Base-by-base conservation (phyloP, 768 basidiomycete genomes). In the Obba rivulosa region DNA sequence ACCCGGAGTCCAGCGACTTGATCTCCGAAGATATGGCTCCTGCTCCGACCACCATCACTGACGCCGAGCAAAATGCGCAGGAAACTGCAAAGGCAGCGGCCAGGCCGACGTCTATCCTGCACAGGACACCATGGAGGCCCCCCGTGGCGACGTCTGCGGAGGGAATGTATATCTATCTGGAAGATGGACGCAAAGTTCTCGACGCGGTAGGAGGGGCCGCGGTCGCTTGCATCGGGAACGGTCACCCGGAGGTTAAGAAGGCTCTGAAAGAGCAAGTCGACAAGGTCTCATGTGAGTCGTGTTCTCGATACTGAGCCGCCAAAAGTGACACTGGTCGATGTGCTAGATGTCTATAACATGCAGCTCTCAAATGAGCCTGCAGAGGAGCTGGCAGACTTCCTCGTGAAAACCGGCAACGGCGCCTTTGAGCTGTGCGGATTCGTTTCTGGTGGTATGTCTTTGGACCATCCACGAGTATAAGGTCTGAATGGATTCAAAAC, bases 131-230 rank as follows among this genome's bases (percentile, higher is more conserved):
- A 1, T 88, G 83, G 83, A 73, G 60, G 23, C 87, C 83, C 9
- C 86, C 85, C 13, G 69, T 90, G 11, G 89, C 86, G 3, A 70
- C 77, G 14, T 64, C 73, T 11, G 85, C 72, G 2, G 67, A 85
- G 55, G 89, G 89, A 16, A 75, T 82, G 31, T 88, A 91, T 59
- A 66, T 92, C 38, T 75, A 76, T 18, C 74, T 92, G 7, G 79
- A 84, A 55, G 80, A 81, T 64, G 91, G 90, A 0, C 71, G 69
- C 44, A 76, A 67, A 48, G 61, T 92, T 24, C 74, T 92, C 56
- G 91, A 94, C 67, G 87, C 77, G 7, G 81, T 88, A 39, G 92
- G 92, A 39, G 92, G 91, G 23, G 90, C 90, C 5, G 89, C 92
- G 9, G 92, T 94, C 23, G 65, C 81, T 10, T 89, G 85, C 62